Percentiles rank a stretch among this genome's conserved stretches.
phyloP scores from a whole-genome alignment of 257 asterid species.

The Solanum sitiens region DNA sequence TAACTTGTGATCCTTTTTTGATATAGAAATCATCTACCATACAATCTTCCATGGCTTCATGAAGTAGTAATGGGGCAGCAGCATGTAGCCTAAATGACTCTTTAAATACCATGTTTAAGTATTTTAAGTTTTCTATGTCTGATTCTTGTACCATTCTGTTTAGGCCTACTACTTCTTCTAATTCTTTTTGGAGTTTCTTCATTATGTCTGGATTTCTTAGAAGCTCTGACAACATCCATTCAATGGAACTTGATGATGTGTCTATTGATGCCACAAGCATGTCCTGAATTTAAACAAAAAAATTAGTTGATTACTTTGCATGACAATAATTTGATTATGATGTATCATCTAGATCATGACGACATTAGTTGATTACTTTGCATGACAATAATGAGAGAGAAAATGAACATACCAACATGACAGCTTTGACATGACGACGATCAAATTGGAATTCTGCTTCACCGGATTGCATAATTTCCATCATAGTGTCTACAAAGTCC shows the following conservation, averaged over 20 bases:
- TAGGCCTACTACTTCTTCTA: constrained; percentile 32
- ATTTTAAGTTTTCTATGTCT: constrained; percentile 32
- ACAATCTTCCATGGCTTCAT: constrained; percentile 31
- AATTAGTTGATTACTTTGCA: neutral
- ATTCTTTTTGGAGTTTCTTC: constrained; percentile 31
- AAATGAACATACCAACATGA: constrained; percentile 27
- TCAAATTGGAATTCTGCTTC: constrained; percentile 28
- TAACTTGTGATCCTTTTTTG: constrained; percentile 27
- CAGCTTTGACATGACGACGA: constrained; percentile 41
- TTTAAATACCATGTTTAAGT: constrained; percentile 36
- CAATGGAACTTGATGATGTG: constrained; percentile 33
- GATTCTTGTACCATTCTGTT: constrained; percentile 41
- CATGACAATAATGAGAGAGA: neutral
- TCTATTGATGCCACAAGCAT: constrained; percentile 44
- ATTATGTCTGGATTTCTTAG: constrained; percentile 26
- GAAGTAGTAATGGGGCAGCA: constrained; percentile 41
- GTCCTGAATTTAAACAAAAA: constrained; percentile 18
- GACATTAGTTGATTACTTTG: neutral
- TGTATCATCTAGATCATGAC: neutral
- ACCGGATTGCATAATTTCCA: constrained; percentile 28
- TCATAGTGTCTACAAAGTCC: constrained; percentile 37
- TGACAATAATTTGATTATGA: neutral
- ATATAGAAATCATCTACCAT: constrained; percentile 22
- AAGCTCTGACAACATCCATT: constrained; percentile 41
- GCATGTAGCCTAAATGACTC: constrained; percentile 46